Evolutionary conservation across 257 asterid species (phyloP), one percentile per base, ranked within the genome.

Genomic region (Nicotiana tomentosiformis): DNA sequence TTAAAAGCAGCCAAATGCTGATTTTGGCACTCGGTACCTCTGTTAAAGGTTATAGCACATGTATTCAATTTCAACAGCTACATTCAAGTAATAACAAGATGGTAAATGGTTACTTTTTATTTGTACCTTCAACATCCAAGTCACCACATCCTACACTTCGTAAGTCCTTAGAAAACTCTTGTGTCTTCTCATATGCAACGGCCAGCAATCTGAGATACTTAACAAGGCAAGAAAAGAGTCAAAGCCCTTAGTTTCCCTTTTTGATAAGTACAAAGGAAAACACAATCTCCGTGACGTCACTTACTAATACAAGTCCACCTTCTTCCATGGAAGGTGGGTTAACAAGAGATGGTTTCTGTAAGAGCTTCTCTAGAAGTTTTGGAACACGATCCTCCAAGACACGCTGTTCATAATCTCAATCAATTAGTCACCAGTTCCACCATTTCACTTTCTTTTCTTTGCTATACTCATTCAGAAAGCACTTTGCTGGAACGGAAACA

Each of bases 361-460:
- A 89, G 49, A 96, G 84, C 86, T 94, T 96, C 77, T 96, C 99
- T n/a, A 96, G 97, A 87, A 96, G 95, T 81, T 93, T 96, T 56
- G 98, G 99, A 82, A 96, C 89, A 66, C 98, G 92, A 84, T 96
- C 99, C 87, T 94, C 99, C 90, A 96, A 82, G 77, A 96, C 98
- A 67, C 99, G 99, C 99, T 96, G 87, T 51, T 76, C 74, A 81
- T 65, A 81, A 16, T 55, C 78, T 49, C 74, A 66, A 80, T 68
- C 18, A 78, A 64, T 70, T 69, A 53, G 79, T 83, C 55, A 51
- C 16, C 43, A 49, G 64, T 23, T 72, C 80, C 80, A 51, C 9
- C 29, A 51, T 15, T 76, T 39, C 64, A 76, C 20, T 49, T 29
- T 51, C 49, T 43, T 57, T 76, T 76, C 15, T 2, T 51, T 14